Base-by-base conservation (phyloP, 2,329 filamentous ascomycete genomes). In the Colletotrichum spinosum region DNA sequence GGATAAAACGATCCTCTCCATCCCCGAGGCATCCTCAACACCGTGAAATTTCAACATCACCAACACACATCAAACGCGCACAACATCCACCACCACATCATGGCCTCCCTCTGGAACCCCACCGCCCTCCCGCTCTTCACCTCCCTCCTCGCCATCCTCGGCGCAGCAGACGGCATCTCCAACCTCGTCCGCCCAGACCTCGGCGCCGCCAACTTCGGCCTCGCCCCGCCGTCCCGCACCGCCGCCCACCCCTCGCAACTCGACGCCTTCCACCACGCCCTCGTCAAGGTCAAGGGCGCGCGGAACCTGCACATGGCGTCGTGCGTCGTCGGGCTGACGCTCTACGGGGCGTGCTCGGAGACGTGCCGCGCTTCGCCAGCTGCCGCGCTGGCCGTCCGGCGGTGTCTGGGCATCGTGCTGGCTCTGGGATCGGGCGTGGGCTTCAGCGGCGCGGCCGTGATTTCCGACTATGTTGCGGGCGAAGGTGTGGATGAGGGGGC, bases 281-380 rank as follows among this genome's bases (percentile, higher is more conserved):
- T 65, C 35, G 5, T 65, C 58, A 62, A 65, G 37, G 52, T 65
- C 57, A 65, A 65, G 57, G 62, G 62, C 34, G 62, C 62, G 6
- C 57, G 57, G 17, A 65, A 65, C 41, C 41, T 65, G 46, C 62
- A 65, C 58, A 65, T 65, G 62, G 55, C 62, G 38, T 46, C 51
- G 35, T 62, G 62, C 46, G 42, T 65, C 25, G 11, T 65, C 13
- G 62, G 34, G 0, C 39, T 65, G 38, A 7, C 62, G 9, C 52
- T 65, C 12, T 65, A 62, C 46, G 62, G 57, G 11, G 51, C 55
- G 11, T 52, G 55, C 37, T 65, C 62, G 10, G 46, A 52, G 35
- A 37, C 42, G 17, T 65, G 62, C 52, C 62, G 62, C 35, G 25
- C 51, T 6, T 65, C 62, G n/a, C 62, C 57, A 34, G 13, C n/a